Percentiles rank a stretch among this genome's conserved stretches.
Conservation (phyloP, 202 grass and related monocot species). For the Miscanthus sacchariflorus region DNA sequence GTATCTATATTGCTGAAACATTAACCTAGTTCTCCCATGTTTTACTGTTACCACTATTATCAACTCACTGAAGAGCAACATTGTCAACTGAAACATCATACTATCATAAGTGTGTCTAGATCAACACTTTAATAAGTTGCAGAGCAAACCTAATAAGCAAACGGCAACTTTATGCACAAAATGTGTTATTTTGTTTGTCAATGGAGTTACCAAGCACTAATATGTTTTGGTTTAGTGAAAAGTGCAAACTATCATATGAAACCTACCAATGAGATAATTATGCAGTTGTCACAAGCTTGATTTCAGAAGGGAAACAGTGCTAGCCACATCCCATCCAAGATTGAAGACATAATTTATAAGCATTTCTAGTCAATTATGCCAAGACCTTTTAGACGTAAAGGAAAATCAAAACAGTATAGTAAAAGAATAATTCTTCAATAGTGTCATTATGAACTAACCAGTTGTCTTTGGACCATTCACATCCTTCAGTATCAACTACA, state of each 20-base stretch:
- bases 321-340: neutral
- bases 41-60: neutral
- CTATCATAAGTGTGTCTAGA: neutral
- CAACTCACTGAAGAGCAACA: neutral
- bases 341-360: neutral
- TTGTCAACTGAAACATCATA: neutral
- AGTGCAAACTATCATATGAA: neutral
- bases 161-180: neutral
- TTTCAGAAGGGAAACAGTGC: conserved; percentile 16
- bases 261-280: neutral
- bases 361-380: neutral
- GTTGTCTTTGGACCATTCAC: conserved; percentile 84
- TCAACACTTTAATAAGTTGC: neutral
- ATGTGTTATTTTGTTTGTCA: neutral
- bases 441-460: conserved; percentile 66
- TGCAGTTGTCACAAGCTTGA: conserved; percentile 24
- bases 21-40: neutral
- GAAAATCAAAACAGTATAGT: conserved; percentile 17
- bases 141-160: neutral
- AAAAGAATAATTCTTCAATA: conserved; percentile 35
- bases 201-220: neutral
- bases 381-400: neutral
- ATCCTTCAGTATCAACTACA: conserved; percentile 88
- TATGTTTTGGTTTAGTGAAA: neutral
- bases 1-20: neutral